Conservation (phyloP, 108 stramenopile genomes). For the Mediolabrus comicus region DNA sequence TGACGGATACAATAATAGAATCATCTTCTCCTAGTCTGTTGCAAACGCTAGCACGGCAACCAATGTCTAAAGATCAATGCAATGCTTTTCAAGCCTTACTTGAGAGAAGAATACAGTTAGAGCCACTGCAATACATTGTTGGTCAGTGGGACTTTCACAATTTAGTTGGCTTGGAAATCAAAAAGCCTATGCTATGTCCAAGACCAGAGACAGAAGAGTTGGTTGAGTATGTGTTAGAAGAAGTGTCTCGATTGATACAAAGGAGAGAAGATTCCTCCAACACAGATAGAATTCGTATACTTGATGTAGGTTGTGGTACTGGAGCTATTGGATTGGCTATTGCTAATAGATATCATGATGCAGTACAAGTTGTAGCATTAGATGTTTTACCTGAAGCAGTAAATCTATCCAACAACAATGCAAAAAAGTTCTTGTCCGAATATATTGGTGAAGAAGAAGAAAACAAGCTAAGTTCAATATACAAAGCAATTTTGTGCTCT, state of each 20-base stretch:
- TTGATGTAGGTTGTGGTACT: constrained; percentile 93
- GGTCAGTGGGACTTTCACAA: constrained; percentile 95
- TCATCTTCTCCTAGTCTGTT: neutral
- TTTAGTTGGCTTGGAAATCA: constrained; percentile 58
- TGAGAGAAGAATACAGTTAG: constrained; percentile 56
- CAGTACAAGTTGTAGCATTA: constrained; percentile 66
- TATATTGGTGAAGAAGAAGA: neutral
- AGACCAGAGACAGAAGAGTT: constrained; percentile 96
- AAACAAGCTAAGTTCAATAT: neutral
- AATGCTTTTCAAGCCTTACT: constrained; percentile 38
- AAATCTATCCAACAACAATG: constrained; percentile 75
- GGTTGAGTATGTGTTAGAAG: constrained; percentile 64
- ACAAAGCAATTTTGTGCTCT: constrained; percentile 46
- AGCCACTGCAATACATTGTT: constrained; percentile 92
- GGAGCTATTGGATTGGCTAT: constrained; percentile 92
- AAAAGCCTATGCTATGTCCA: constrained; percentile 85
- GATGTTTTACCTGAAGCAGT: constrained; percentile 83
- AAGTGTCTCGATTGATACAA: constrained; percentile 19
- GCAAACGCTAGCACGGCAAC: constrained; percentile 19
- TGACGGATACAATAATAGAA: too few species aligned
- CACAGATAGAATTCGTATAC: constrained; percentile 50
- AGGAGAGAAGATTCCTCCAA: neutral
- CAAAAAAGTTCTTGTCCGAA: constrained; percentile 43
- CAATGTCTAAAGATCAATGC: constrained; percentile 47
- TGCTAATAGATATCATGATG: constrained; percentile 49